These are phyloP conservation scores for Verticillium nonalfalfae DNA, from an alignment of 2,329 filamentous ascomycete species.

Conservation along the genomic window DNA sequence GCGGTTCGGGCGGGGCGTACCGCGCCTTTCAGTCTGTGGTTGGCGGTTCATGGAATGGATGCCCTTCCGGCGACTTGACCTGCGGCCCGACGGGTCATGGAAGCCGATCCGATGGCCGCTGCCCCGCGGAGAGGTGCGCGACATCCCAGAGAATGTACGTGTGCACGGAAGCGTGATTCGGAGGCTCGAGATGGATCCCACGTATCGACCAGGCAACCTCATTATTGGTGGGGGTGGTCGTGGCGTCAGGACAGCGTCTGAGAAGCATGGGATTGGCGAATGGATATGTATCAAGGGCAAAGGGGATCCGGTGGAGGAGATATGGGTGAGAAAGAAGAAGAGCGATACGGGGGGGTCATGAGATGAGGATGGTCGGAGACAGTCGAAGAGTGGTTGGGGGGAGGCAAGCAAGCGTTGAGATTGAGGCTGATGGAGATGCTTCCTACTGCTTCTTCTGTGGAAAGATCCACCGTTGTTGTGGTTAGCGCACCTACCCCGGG, in stretches of 20 bases:
- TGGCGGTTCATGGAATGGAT: constrained; percentile 81
- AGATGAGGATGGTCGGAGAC: no score
- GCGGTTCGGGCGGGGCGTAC: constrained; percentile 54
- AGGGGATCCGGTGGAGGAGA: constrained; percentile 64
- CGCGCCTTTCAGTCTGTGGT: constrained; percentile 46
- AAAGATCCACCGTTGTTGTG: not conserved
- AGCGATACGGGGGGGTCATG: not conserved
- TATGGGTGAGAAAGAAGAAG: constrained; percentile 44
- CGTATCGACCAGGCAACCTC: constrained; percentile 71
- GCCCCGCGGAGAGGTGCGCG: constrained; percentile 69
- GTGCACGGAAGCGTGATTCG: constrained; percentile 71
- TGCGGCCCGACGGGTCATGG: constrained; percentile 68
- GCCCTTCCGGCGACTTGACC: constrained; percentile 75
- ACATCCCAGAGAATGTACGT: constrained; percentile 63
- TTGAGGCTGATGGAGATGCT: not conserved
- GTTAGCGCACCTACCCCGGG: not conserved
- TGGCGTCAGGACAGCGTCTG: constrained; percentile 55
- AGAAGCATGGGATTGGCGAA: constrained; percentile 60
- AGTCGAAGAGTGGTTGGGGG: not conserved
- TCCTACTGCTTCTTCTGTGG: not conserved
- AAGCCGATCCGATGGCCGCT: constrained; percentile 75
- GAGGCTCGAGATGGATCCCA: constrained; percentile 56
- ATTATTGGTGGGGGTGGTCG: constrained; percentile 75
- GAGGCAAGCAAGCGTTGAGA: not conserved
- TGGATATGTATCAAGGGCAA: constrained; percentile 62